These are phyloP conservation scores for Lichina pygmaea DNA, from an alignment of 495 filamentous ascomycete genomes.

Conservation along the genomic window DNA sequence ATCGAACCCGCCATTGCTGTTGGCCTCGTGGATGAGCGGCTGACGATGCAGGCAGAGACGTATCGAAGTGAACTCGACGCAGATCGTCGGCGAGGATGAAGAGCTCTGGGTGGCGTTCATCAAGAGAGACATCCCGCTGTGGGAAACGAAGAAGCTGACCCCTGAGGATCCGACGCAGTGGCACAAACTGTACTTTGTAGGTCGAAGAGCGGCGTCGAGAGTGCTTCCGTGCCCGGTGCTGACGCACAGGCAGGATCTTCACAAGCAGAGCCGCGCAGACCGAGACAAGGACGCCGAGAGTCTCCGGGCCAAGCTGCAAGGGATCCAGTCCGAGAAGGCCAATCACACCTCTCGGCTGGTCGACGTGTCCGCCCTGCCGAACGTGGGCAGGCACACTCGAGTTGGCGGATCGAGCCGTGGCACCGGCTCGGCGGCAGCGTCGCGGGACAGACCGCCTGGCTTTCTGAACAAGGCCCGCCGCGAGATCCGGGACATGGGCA, in stretches of 20 bases:
- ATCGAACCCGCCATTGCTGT: slow-evolving; percentile 3
- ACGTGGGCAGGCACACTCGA: neutral
- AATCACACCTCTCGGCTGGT: slow-evolving; percentile 16
- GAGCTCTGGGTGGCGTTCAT: slow-evolving; percentile 48
- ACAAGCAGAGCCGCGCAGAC: slow-evolving; percentile 16
- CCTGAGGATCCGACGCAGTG: slow-evolving; percentile 30
- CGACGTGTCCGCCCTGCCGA: slow-evolving; percentile 8
- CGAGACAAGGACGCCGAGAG: slow-evolving; percentile 19
- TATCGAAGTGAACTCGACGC: slow-evolving; percentile 38
- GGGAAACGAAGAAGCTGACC: slow-evolving; percentile 24
- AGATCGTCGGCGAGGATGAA: slow-evolving; percentile 27
- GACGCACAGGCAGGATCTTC: slow-evolving; percentile 11
- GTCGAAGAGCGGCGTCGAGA: neutral
- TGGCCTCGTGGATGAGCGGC: neutral
- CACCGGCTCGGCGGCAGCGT: neutral
- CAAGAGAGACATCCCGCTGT: slow-evolving; percentile 35
- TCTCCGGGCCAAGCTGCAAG: slow-evolving; percentile 21
- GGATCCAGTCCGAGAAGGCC: slow-evolving; percentile 20
- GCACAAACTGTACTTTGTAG: slow-evolving; percentile 29
- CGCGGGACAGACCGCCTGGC: no score
- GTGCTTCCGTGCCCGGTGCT: neutral
- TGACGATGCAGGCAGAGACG: slow-evolving; percentile 13
- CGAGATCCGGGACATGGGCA: neutral
- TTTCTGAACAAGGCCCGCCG: neutral
- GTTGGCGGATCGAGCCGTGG: neutral